Conservation (phyloP, 2,329 filamentous ascomycete genomes). For the Fusarium anthophilum region DNA sequence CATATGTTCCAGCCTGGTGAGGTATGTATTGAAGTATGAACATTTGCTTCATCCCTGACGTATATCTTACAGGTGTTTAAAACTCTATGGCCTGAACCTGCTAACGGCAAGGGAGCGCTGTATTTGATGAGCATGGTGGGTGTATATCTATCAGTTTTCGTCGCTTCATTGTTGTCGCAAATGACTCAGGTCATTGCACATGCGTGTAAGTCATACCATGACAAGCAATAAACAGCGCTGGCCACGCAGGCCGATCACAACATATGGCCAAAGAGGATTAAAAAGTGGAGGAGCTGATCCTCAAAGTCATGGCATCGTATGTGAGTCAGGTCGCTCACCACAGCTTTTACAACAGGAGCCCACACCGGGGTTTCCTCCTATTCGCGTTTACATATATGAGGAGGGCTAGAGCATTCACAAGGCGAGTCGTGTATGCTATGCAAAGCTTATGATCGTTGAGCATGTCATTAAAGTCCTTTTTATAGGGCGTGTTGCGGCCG, state of each 20-base stretch:
- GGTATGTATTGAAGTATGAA: neutral
- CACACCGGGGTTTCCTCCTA: rapidly evolving
- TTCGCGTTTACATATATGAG: neutral
- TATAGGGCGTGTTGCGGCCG: rapidly evolving
- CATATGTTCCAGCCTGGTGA: rapidly evolving
- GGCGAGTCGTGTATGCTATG: neutral
- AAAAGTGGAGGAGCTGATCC: neutral
- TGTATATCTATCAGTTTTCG: rapidly evolving
- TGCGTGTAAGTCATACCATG: neutral
- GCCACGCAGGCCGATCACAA: rapidly evolving
- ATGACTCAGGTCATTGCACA: rapidly evolving
- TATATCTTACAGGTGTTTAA: neutral
- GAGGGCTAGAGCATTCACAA: rapidly evolving
- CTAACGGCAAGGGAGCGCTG: no score
- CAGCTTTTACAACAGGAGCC: neutral
- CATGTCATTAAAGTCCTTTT: rapidly evolving
- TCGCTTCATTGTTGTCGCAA: neutral
- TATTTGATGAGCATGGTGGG: no score
- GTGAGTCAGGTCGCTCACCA: rapidly evolving
- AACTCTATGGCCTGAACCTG: neutral
- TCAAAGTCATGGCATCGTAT: neutral
- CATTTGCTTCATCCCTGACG: neutral
- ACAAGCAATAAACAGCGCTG: rapidly evolving
- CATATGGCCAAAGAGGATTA: rapidly evolving
- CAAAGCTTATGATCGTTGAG: neutral